Base-by-base conservation (phyloP, 306 rosid species). In the Ceratonia siliqua region DNA sequence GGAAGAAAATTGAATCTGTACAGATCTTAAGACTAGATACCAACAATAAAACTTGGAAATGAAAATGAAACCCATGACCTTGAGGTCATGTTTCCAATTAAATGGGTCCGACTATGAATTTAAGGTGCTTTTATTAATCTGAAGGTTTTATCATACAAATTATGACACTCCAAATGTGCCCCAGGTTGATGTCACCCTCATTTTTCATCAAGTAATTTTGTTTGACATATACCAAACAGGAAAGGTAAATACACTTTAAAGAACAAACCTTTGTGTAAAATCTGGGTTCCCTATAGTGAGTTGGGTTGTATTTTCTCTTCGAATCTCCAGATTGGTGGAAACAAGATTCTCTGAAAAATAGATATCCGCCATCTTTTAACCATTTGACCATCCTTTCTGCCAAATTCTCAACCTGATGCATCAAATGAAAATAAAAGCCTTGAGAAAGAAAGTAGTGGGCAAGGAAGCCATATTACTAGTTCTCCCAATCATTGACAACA, bases 271-370 rank as follows among this genome's bases (percentile, higher is more conserved):
- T 94, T 24, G 96, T 91, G 83, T 94, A 94, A 79, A 83, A 92
- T 68, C 97, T 84, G 50, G 99, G 99, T 66, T 92, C 93, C 81
- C 99, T 84, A 76, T 94, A 94, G 83, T 94, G 99, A 79, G 97
- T 94, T 48, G 97, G 99, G 84, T 94, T 94, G 82, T 83, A 85
- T 67, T 92, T 88, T 74, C 99, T 81, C 87, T 94, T 92, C 0
- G 92, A 88, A 76, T 94, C 99, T 61, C 99, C 99, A 32, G 99
- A 94, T 85, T 89, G 99, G 72, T 94, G 99, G 82, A 90, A 94
- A 82, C 97, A 94, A 75, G 99, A 94, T 73, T 94, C 99, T 74
- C 99, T 82, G 50, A 94, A 94, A 84, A 92, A 94, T 79, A 94
- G 82, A 68, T 77, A 79, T 15, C 99, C 99, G 48, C 84, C 97